Percentiles rank a stretch among this genome's conserved stretches.
These are phyloP conservation scores for Bassia scoparia DNA, from an alignment of 148 eudicot genomes.

Conservation along the genomic window DNA sequence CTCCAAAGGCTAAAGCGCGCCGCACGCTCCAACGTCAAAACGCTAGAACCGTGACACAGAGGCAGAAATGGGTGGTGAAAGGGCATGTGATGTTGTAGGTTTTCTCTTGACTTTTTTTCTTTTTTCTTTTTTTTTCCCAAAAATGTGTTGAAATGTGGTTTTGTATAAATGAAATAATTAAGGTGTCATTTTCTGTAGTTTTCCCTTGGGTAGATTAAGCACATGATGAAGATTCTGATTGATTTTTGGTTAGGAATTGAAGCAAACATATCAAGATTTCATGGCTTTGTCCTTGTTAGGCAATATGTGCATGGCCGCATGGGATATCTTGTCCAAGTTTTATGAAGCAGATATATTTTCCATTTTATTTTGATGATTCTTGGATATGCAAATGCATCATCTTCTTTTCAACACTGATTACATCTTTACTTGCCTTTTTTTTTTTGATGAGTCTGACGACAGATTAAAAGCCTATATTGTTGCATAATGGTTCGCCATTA, in stretches of 20 bases:
- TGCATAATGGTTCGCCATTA: too few species aligned
- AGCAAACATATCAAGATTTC: not conserved
- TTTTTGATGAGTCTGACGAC: not conserved
- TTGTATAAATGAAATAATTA: too few species aligned
- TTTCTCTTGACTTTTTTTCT: too few species aligned
- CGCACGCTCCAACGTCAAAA: too few species aligned
- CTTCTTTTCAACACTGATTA: not conserved
- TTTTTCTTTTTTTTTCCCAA: too few species aligned
- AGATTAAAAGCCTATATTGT: not conserved
- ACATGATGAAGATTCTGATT: not conserved
- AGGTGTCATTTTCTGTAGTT: too few species aligned
- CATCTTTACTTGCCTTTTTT: not conserved
- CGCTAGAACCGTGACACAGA: too few species aligned
- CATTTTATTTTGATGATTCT: not conserved
- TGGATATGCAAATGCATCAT: conserved; percentile 10
- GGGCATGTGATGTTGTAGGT: too few species aligned
- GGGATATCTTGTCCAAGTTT: conserved; percentile 10
- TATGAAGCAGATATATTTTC: not conserved
- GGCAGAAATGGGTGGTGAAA: too few species aligned
- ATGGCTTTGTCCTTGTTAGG: conserved; percentile 21
- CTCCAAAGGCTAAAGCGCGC: too few species aligned
- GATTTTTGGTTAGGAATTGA: not conserved
- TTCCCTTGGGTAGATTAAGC: too few species aligned
- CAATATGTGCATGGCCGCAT: not conserved
- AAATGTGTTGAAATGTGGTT: too few species aligned